Base-by-base conservation (phyloP, 345 rosid species). In the Noccaea caerulescens region DNA sequence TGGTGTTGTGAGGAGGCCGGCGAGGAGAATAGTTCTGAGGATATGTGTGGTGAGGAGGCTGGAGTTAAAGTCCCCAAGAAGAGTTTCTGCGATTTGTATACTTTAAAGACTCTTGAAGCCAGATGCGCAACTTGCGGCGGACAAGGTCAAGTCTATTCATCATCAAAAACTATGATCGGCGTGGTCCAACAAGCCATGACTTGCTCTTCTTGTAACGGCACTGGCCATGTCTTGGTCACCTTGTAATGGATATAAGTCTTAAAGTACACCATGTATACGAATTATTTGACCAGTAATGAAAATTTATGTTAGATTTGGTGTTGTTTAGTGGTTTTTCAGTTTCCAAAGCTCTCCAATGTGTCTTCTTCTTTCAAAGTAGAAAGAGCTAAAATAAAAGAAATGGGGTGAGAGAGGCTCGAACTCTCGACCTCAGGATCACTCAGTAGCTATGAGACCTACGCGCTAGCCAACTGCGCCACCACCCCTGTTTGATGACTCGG, bases 391-490 rank as follows among this genome's bases (percentile, higher is more conserved):
- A 47, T 3, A 47, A 0, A 7, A 27, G 30, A 27, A 7, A 7
- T 14, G 43, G 61, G 96, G 85, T 88, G 98, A 87, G 93, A 90
- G 95, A 88, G 91, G 90, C 84, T 84, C 90, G 86, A 84, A 82
- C 95, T 87, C 97, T 90, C 97, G 88, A 88, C 93, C 93, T 88
- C 93, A 83, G 95, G 90, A 90, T 87, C 1, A 78, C 95, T 84
- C 90, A 36, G 63, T 42, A 80, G 90, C 95, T 84, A 85, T 87
- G 97, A 88, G 93, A 92, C 89, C 95, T 84, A 83, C 91, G 89
- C 87, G 93, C 97, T 88, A 88, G 85, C 91, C 97, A 90, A 90
- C 95, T 88, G 93, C 95, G 87, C 95, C 91, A 82, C 91, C 90
- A 84, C 92, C 89, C 92, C 92, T 8, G 4, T 27, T 27, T 41